These are phyloP conservation scores for Dictyostelium capitatum DNA, from an alignment of 78 protist genomes.

Conservation along the genomic window DNA sequence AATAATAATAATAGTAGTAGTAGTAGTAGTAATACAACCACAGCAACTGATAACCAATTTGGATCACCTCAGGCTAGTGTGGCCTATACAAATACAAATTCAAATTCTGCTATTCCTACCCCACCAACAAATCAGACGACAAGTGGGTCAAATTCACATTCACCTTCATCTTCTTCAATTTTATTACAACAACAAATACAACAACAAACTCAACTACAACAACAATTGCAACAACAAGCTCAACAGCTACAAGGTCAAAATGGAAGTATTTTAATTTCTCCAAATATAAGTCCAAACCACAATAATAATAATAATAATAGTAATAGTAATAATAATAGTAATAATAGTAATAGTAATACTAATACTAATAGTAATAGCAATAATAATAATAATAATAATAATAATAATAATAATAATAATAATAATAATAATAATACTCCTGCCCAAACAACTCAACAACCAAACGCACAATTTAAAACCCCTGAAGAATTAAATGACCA, in stretches of 20 bases:
- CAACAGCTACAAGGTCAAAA: not conserved
- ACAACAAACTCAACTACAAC: not conserved
- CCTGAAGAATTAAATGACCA: not conserved
- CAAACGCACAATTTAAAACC: not conserved
- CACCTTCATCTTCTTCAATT: not conserved
- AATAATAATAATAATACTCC: too few relatives aligned
- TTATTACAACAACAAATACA: not conserved
- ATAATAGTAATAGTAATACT: not conserved
- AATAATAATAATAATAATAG: not conserved
- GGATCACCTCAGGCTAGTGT: conserved; percentile 3
- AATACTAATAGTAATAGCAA: not conserved
- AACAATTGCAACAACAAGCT: not conserved
- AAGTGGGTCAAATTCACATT: not conserved
- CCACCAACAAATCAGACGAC: not conserved
- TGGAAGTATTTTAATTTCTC: not conserved
- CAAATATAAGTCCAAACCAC: conserved; percentile 15
- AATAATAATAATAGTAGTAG: not conserved
- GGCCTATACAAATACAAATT: not conserved
- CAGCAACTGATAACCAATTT: not conserved
- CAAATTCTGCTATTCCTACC: conserved; percentile 15
- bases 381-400: too few relatives aligned
- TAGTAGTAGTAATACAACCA: not conserved
- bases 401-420: too few relatives aligned
- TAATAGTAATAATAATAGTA: not conserved
- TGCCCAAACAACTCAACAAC: too few relatives aligned